A percentile compares a stretch with the other conserved stretches of the same genome.
These are phyloP conservation scores for Coprinellus micaceus DNA, from an alignment of 768 basidiomycete species.

Conservation along the genomic window DNA sequence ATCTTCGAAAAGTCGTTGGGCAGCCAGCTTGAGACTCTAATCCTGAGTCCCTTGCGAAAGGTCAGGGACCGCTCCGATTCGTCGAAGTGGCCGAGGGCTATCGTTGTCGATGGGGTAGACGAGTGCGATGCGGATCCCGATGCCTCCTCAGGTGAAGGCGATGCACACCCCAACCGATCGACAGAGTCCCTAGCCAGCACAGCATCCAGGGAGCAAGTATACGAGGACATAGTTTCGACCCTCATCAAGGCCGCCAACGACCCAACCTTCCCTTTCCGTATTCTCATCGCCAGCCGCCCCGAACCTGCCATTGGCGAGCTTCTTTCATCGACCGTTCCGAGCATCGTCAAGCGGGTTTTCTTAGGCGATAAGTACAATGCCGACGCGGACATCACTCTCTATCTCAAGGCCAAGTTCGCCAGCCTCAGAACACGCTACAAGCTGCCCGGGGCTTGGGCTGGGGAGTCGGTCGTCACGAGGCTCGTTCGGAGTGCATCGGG, in stretches of 20 bases:
- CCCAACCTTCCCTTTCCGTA: background rate
- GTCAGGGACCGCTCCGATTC: background rate
- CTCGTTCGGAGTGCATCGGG: conserved; percentile 8
- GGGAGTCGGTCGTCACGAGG: background rate
- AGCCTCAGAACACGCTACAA: background rate
- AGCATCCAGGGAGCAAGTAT: background rate
- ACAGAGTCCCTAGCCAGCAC: too few species aligned
- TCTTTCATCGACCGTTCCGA: background rate
- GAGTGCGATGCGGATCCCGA: conserved; percentile 1
- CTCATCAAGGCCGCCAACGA: background rate
- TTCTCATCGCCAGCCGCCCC: conserved; percentile 8
- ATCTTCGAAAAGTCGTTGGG: background rate
- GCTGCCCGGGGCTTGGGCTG: conserved; percentile 3
- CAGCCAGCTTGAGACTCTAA: background rate
- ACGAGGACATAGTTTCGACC: background rate
- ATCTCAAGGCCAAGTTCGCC: background rate
- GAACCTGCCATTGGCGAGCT: background rate
- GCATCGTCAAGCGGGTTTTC: background rate
- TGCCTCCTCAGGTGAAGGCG: too few species aligned
- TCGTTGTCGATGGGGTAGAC: conserved; percentile 13
- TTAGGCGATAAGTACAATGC: conserved; percentile 1
- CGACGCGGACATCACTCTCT: background rate
- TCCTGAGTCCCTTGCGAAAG: background rate
- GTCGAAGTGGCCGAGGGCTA: background rate
- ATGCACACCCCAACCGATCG: too few species aligned